Conservation (phyloP, 176 grass and related monocot species). For the Chloris gayana region DNA sequence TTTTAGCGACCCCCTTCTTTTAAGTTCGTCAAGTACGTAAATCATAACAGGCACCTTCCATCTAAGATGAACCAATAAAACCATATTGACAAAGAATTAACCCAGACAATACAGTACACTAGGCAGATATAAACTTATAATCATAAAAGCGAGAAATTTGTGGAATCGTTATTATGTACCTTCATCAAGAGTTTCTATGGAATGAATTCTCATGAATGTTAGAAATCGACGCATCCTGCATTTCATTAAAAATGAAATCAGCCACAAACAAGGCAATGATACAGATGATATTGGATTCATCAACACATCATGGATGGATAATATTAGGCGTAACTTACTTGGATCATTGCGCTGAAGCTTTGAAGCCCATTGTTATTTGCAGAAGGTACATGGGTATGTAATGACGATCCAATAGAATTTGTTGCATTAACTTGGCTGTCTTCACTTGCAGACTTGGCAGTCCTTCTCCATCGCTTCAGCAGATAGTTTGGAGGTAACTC, state of each 20-base stretch:
- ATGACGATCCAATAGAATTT: conserved; percentile 42
- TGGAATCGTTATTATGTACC: conserved; percentile 23
- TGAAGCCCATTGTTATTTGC: conserved; percentile 52
- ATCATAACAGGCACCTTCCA: background rate
- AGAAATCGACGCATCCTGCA: conserved; percentile 51
- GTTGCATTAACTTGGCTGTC: conserved; percentile 48
- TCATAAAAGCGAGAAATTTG: background rate
- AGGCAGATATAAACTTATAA: conserved; percentile 12
- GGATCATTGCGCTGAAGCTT: conserved; percentile 50
- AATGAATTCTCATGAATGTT: conserved; percentile 54
- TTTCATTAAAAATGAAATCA: conserved; percentile 31
- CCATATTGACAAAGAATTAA: background rate
- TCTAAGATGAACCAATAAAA: conserved; percentile 23
- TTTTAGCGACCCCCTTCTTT: background rate
- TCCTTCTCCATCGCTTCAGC: conserved; percentile 93
- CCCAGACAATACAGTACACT: conserved; percentile 2
- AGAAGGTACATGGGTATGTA: conserved; percentile 41
- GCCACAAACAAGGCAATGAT: conserved; percentile 2
- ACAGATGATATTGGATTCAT: no score
- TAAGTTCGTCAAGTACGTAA: background rate
- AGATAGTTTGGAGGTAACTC: conserved; percentile 89
- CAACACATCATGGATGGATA: conserved; percentile 19
- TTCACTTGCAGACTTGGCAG: conserved; percentile 71
- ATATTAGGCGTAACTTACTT: conserved; percentile 44
- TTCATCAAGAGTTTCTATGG: conserved; percentile 39